phyloP scores from a whole-genome alignment of 129 eudicot genomes.

The Pulicaria dysenterica region DNA sequence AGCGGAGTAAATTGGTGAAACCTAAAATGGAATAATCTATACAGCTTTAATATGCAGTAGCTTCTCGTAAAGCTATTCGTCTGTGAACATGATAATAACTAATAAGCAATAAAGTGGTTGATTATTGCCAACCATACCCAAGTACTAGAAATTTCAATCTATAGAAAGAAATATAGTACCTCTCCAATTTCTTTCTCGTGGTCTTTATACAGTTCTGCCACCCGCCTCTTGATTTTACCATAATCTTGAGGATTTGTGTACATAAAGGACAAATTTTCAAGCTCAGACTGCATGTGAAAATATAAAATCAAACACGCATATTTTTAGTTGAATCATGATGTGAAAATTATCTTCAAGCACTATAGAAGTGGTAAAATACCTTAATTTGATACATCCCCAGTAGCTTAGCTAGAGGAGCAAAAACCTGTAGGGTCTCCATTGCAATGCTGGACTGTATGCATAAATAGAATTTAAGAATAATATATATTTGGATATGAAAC shows the following conservation, averaged over 20 bases:
- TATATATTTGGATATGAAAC: not conserved
- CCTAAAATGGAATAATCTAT: not conserved
- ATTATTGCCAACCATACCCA: conserved; percentile 19
- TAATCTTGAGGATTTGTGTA: conserved; percentile 89
- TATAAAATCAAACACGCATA: conserved; percentile 22
- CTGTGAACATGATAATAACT: not conserved
- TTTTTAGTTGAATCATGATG: conserved; percentile 55
- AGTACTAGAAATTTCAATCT: conserved; percentile 1
- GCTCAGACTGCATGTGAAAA: conserved; percentile 72
- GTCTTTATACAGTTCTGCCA: conserved; percentile 76
- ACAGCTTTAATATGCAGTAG: not conserved
- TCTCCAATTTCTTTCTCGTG: conserved; percentile 84
- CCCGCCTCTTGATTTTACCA: conserved; percentile 69
- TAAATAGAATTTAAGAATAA: conserved; percentile 23
- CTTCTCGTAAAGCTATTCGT: conserved; percentile 2
- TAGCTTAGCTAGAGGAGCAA: conserved; percentile 95
- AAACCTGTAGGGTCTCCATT: conserved; percentile 87
- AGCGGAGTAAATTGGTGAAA: conserved; percentile 13
- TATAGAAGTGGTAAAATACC: conserved; percentile 42
- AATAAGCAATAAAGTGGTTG: conserved; percentile 21
- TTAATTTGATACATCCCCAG: conserved; percentile 94
- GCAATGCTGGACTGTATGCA: conserved; percentile 86
- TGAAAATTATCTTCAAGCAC: conserved; percentile 7
- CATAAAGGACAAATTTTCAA: conserved; percentile 91
- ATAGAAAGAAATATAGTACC: conserved; percentile 41